A percentile compares a stretch with the other conserved stretches of the same genome.
phyloP scores from a whole-genome alignment of 768 basidiomycete species.

The Xerocomellus intermedius region DNA sequence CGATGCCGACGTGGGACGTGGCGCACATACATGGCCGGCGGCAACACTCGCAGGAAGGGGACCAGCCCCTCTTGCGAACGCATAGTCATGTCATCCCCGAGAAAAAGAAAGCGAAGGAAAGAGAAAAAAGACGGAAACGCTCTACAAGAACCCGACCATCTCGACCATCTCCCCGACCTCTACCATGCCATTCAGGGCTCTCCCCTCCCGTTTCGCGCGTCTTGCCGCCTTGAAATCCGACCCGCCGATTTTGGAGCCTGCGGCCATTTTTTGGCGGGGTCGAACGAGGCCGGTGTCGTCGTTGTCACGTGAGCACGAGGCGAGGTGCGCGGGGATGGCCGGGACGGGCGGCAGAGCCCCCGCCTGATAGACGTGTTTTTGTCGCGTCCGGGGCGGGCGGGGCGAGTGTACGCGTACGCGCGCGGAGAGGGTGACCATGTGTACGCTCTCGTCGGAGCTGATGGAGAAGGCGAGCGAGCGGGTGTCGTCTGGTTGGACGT shows the following conservation, averaged over 20 bases:
- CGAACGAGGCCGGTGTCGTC: slow-evolving; percentile 20
- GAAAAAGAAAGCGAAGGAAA: not conserved
- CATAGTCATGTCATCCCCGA: not conserved
- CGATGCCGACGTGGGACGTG: not conserved
- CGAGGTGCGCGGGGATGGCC: slow-evolving; percentile 17
- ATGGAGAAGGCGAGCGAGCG: slow-evolving; percentile 26
- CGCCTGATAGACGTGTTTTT: slow-evolving; percentile 15
- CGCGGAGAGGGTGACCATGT: slow-evolving; percentile 20
- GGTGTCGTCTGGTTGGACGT: slow-evolving; percentile 17
- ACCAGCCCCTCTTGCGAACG: not conserved
- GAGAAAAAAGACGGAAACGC: too few species aligned
- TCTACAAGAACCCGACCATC: slow-evolving; percentile 31
- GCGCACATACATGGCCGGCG: not conserved
- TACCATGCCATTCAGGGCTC: not conserved
- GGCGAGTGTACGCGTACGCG: slow-evolving; percentile 16
- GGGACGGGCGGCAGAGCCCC: slow-evolving; percentile 30
- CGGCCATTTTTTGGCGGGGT: slow-evolving; percentile 19
- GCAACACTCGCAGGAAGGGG: not conserved
- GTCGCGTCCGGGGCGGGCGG: slow-evolving; percentile 3
- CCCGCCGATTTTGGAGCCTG: slow-evolving; percentile 27
- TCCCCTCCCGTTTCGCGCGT: slow-evolving; percentile 28
- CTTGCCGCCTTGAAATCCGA: slow-evolving; percentile 31
- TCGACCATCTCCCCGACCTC: slow-evolving; percentile 25
- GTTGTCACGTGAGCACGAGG: not conserved
- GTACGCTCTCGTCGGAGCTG: slow-evolving; percentile 28